phyloP scores from a whole-genome alignment of 1,284 basidiomycete species.

The Tylopilus orsonianus region DNA sequence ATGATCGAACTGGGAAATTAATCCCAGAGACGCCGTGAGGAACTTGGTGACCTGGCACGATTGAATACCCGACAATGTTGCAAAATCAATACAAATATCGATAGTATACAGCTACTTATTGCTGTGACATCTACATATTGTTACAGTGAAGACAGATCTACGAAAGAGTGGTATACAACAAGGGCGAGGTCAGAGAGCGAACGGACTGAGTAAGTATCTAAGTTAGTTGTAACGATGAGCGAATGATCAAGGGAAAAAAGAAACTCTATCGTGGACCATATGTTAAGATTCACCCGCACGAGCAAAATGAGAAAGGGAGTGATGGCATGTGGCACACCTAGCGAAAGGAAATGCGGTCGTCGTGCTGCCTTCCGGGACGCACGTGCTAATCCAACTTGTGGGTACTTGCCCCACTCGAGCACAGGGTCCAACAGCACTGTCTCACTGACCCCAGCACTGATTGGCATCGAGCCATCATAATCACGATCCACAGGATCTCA shows the following conservation, averaged over 20 bases:
- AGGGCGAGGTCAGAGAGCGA: constrained; percentile 5
- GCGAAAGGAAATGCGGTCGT: background rate
- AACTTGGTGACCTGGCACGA: background rate
- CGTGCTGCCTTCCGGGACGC: background rate
- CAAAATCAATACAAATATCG: too few relatives aligned
- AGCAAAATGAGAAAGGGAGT: background rate
- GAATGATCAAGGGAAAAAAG: background rate
- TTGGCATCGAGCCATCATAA: constrained; percentile 17
- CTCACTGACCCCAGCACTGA: constrained; percentile 1
- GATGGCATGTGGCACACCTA: background rate
- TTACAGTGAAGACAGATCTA: constrained; percentile 2
- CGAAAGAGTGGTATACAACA: constrained; percentile 12
- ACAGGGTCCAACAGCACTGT: background rate
- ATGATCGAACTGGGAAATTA: constrained; percentile 1
- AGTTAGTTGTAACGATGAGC: constrained; percentile 14
- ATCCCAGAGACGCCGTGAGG: background rate
- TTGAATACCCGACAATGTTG: too few relatives aligned
- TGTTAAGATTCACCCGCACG: background rate
- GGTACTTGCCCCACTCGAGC: constrained; percentile 12
- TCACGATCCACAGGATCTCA: constrained; percentile 1
- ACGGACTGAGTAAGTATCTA: constrained; percentile 12
- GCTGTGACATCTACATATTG: background rate
- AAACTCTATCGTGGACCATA: background rate
- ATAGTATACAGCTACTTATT: too few relatives aligned
- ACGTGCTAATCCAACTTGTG: constrained; percentile 6